Percentiles rank a stretch among this genome's conserved stretches.
These are phyloP conservation scores for Rehmannia glutinosa DNA, from an alignment of 257 asterid genomes.

Conservation along the genomic window DNA sequence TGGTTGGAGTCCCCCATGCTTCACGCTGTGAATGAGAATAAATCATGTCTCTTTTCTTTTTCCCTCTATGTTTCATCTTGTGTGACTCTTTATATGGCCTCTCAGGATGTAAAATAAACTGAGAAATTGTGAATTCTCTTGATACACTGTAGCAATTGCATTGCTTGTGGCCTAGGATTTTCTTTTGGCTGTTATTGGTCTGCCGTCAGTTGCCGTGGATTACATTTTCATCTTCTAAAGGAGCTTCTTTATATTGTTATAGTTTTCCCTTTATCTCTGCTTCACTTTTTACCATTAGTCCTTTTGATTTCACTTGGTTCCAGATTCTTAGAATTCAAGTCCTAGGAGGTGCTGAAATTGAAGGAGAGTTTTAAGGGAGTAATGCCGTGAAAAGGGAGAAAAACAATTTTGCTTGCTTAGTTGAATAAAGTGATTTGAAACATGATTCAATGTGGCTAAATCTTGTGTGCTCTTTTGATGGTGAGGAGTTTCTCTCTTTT, in stretches of 20 bases:
- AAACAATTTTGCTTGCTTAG: neutral
- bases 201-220: no score
- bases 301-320: neutral
- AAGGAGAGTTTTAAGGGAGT: neutral
- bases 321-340: neutral
- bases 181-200: neutral
- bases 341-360: neutral
- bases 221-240: neutral
- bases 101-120: neutral
- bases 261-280: neutral
- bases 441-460: neutral
- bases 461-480: neutral
- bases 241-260: neutral
- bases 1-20: neutral
- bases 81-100: no score
- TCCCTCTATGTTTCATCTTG: neutral
- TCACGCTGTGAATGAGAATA: neutral
- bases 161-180: neutral
- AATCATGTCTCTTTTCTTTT: neutral
- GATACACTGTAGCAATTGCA: neutral
- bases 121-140: neutral
- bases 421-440: neutral
- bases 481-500: neutral
- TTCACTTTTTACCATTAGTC: neutral
- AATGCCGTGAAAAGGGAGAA: neutral